Conservation (phyloP, 2,329 filamentous ascomycete genomes). For the Trichoderma afroharzianum region DNA sequence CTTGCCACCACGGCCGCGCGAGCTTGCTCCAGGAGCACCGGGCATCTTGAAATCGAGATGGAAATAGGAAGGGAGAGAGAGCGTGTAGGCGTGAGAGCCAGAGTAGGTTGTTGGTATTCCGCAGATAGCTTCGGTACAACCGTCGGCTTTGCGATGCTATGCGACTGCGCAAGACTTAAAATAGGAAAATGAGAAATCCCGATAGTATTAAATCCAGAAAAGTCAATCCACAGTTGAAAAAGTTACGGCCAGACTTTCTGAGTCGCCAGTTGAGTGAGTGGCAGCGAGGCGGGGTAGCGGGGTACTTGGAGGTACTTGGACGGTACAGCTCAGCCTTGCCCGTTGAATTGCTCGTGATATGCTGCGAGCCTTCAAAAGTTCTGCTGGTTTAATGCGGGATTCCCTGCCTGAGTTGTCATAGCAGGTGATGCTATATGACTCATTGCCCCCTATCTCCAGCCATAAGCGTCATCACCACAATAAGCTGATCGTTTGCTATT, state of each 20-base stretch:
- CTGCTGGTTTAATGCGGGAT: neutral
- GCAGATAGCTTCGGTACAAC: neutral
- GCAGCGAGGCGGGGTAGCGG: constrained; percentile 37
- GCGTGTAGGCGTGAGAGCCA: neutral
- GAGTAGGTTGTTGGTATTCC: neutral
- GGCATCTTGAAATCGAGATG: constrained; percentile 39
- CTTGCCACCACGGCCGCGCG: constrained; percentile 84
- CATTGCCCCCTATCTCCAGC: neutral
- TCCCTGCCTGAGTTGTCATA: neutral
- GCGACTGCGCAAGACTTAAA: neutral
- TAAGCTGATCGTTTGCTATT: neutral
- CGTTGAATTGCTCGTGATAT: neutral
- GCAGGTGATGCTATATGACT: neutral
- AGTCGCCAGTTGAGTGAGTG: constrained; percentile 8
- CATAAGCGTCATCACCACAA: too few species aligned
- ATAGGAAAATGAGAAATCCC: neutral
- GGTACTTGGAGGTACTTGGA: constrained; percentile 24
- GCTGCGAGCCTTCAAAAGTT: neutral
- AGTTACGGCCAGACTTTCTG: neutral
- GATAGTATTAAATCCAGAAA: neutral
- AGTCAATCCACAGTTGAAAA: neutral
- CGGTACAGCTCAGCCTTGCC: constrained; percentile 5
- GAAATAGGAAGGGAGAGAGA: neutral
- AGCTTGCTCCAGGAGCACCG: constrained; percentile 44
- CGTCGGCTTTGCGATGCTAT: neutral